These are phyloP conservation scores for Colletotrichum sp. DNA, from an alignment of 2,329 filamentous ascomycete species.

Conservation along the genomic window DNA sequence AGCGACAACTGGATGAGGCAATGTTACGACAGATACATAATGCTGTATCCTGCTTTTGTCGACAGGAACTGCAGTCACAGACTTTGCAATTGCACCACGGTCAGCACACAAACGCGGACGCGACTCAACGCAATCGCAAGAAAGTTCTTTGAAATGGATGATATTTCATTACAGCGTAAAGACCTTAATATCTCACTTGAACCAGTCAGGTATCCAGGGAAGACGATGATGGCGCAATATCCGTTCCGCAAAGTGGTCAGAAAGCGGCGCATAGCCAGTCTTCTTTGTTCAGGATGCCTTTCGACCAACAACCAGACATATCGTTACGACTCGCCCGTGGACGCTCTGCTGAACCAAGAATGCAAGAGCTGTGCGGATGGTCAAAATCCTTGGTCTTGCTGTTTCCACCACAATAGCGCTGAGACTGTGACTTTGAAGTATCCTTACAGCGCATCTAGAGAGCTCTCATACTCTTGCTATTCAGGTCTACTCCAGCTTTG, in stretches of 20 bases:
- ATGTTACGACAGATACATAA: no score
- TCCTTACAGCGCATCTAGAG: no score
- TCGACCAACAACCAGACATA: background rate
- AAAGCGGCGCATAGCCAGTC: background rate
- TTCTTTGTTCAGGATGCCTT: background rate
- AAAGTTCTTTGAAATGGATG: background rate
- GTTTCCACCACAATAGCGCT: no score
- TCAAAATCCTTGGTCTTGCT: no score
- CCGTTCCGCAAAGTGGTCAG: background rate
- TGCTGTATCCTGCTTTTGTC: no score
- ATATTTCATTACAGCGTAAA: no score
- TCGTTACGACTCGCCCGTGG: background rate
- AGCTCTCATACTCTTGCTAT: no score
- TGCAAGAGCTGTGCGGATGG: background rate
- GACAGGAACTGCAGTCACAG: no score
- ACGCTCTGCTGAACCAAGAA: background rate
- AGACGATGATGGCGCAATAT: background rate
- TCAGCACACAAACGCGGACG: no score
- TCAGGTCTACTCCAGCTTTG: background rate
- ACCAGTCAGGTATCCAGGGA: background rate
- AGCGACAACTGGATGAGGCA: rapidly evolving
- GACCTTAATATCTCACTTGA: background rate
- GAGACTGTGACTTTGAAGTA: no score
- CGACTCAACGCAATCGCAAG: background rate
- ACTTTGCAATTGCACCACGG: no score